These are phyloP conservation scores for Vaccinium myrtillus DNA, from an alignment of 148 eudicot species.

Conservation along the genomic window DNA sequence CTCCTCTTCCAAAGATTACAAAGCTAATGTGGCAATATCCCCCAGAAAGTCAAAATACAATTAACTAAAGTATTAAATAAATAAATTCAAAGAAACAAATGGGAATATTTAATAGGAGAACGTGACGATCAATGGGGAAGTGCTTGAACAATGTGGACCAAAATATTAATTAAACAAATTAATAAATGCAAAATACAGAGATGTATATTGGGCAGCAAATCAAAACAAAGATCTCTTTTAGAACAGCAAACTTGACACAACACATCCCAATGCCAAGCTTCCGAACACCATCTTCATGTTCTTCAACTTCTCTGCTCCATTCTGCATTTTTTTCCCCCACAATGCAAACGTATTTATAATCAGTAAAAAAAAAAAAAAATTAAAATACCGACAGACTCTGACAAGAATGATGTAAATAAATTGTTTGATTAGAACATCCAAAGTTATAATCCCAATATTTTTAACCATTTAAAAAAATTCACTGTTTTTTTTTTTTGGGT, in stretches of 20 bases:
- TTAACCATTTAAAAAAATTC: no score
- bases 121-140: neutral
- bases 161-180: neutral
- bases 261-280: constrained; percentile 56
- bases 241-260: constrained; percentile 42
- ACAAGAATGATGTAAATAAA: neutral
- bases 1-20: neutral
- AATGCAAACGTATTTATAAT: neutral
- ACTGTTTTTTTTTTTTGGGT: no score
- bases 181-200: neutral
- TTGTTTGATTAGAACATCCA: neutral
- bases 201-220: neutral
- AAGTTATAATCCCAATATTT: neutral
- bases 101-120: neutral
- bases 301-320: constrained; percentile 66
- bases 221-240: neutral
- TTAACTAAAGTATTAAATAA: neutral
- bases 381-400: neutral
- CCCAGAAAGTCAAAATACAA: neutral
- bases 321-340: constrained; percentile 34
- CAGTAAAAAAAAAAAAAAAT: no score
- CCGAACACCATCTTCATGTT: constrained; percentile 40
- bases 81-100: no score
- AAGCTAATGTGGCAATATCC: neutral
- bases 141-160: neutral